phyloP scores from a whole-genome alignment of 352 stramenopile genomes.

The Chloridella minuta region DNA sequence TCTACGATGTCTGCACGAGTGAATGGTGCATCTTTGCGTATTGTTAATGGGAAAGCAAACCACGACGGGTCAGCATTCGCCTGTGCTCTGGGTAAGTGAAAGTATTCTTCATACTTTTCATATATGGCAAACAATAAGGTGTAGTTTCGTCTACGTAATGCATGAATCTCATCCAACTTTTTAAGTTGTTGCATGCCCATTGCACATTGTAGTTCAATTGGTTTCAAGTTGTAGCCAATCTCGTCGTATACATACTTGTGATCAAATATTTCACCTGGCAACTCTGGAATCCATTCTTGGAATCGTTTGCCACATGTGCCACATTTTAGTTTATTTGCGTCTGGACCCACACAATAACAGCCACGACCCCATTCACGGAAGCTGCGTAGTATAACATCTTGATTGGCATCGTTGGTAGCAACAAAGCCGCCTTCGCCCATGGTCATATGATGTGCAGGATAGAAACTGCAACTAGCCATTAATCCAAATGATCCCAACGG shows the following conservation, averaged over 20 bases:
- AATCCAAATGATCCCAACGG: neutral
- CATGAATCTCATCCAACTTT: neutral
- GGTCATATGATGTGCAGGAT: constrained; percentile 10
- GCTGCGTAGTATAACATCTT: neutral
- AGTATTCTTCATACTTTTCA: neutral
- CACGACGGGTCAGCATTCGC: neutral
- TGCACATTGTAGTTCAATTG: neutral
- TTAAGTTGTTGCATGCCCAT: neutral
- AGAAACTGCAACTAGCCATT: neutral
- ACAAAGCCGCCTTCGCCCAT: neutral
- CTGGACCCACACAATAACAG: neutral
- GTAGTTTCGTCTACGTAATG: neutral
- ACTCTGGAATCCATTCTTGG: neutral
- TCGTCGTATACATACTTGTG: neutral
- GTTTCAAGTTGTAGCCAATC: neutral
- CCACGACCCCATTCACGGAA: neutral
- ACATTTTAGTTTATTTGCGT: neutral
- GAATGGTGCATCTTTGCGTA: neutral
- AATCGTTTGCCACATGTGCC: neutral
- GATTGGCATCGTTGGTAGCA: neutral
- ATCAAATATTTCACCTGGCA: neutral
- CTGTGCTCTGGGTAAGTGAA: neutral
- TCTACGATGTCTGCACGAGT: neutral
- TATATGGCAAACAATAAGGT: neutral
- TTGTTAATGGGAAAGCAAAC: neutral